Evolutionary conservation across 1,284 basidiomycete species (phyloP), one percentile per base, ranked within the genome.

Genomic region (Microbotryum violaceum): DNA sequence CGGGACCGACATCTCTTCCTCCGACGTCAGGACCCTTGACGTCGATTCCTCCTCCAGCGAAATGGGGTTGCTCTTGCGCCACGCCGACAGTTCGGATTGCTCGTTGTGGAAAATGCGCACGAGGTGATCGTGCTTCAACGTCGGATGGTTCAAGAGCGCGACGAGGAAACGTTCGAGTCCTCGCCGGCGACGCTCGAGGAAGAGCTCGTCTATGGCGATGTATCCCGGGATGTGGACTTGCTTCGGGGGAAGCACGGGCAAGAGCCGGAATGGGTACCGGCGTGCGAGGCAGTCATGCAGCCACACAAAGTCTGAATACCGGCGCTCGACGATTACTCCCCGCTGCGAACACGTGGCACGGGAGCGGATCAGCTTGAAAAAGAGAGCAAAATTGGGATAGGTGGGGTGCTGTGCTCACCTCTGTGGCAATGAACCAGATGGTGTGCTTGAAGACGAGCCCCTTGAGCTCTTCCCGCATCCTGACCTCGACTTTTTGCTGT

Each of bases 1-100:
- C 3, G 92, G 92, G 62, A 96, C 91, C 6, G 83, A 80, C 87
- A 92, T 91, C 75, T 94, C 90, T 74, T 94, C 88, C 9, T 87
- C 79, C 27, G 83, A 80, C 63, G 91, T 89, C 5, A 96, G 81
- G 18, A 85, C 83, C 71, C 90, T 90, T 63, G 84, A 85, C 0
- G 79, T 76, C 0, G 88, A 89, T 74, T 96, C 92, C 77, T 96
- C 92, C 31, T 94, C 90, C 47, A 89, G 79, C 7, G 86, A 85
- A 5, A 77, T 73, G 5, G 57, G 49, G 21, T 48, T 52, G 25
- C 55, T 46, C 45, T 70, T 70, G 45, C 70, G 63, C 62, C 62
- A 70, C 3, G 56, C 44, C 16, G 68, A 31, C 21, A 72, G 60
- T 49, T 68, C 64, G 16, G 21, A 45, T 49, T 75, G 75, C 49